Evolutionary conservation across 1,139 yeast species (phyloP).

Genomic region (Lodderomyces pseudojiufengensis): DNA sequence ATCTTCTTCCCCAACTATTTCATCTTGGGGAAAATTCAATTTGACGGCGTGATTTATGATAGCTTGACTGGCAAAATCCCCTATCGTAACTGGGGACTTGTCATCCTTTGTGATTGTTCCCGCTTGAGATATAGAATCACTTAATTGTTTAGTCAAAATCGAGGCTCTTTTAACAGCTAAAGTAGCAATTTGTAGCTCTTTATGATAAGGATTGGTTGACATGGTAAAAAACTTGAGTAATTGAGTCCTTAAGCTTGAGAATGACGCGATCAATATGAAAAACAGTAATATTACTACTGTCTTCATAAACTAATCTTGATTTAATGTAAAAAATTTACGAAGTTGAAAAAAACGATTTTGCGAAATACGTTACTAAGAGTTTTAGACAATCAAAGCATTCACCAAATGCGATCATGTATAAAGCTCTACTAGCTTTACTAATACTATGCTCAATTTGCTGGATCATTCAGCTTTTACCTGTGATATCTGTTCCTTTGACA

Average conservation of each 20-base stretch:
- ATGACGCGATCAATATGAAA: conserved; percentile 7
- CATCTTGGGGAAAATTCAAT: conserved; percentile 76
- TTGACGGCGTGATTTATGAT: conserved; percentile 80
- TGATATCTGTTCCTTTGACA: conserved; percentile 45
- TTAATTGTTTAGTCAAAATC: conserved; percentile 66
- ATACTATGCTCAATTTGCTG: conserved; percentile 28
- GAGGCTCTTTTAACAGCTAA: conserved; percentile 90
- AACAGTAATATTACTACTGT: neutral
- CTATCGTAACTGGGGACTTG: conserved; percentile 92
- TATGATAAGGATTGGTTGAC: conserved; percentile 32
- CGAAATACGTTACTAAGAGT: too few species aligned
- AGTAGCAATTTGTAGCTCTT: conserved; percentile 75
- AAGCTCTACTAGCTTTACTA: conserved; percentile 22
- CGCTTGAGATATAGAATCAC: conserved; percentile 58
- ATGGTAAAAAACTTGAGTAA: conserved; percentile 4
- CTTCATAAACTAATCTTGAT: conserved; percentile 1
- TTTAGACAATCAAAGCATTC: too few species aligned
- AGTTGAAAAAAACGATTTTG: too few species aligned
- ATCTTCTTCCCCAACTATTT: conserved; percentile 93
- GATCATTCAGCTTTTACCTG: conserved; percentile 38
- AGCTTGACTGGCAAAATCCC: conserved; percentile 96
- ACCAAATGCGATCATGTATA: conserved; percentile 18
- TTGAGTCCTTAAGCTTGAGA: neutral
- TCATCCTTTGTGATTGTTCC: conserved; percentile 79
- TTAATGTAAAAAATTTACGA: neutral